phyloP scores from a whole-genome alignment of 2,329 filamentous ascomycete species.

The Cytospora leucostoma region DNA sequence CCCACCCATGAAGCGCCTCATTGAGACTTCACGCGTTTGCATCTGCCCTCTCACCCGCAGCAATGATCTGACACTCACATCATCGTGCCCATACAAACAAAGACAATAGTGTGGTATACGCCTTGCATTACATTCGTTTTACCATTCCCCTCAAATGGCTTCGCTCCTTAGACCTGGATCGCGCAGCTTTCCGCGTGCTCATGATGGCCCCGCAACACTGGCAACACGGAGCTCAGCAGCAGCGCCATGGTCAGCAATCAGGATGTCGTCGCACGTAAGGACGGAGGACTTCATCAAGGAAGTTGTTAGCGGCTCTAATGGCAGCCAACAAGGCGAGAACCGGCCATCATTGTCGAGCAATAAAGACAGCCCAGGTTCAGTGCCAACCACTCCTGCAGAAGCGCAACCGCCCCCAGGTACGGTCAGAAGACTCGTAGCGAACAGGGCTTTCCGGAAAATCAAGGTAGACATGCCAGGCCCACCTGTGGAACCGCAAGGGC shows the following conservation, averaged over 20 bases:
- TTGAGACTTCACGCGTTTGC: background rate
- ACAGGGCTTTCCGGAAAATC: background rate
- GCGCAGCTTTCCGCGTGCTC: constrained; percentile 1
- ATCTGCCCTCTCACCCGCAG: background rate
- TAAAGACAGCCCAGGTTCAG: background rate
- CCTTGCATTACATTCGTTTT: background rate
- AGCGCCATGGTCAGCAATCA: background rate
- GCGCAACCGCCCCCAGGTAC: background rate
- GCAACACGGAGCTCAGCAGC: background rate
- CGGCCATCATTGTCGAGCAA: background rate
- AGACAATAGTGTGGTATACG: background rate
- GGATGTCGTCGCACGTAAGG: background rate
- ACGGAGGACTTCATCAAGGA: constrained; percentile 4
- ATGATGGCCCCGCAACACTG: background rate
- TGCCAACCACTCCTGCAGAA: background rate
- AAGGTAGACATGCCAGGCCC: background rate
- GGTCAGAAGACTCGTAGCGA: background rate
- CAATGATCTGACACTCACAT: background rate
- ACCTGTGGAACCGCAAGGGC: background rate
- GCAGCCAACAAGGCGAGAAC: background rate
- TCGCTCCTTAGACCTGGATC: background rate
- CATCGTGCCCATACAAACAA: background rate
- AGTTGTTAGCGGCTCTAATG: background rate
- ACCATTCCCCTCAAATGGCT: background rate
- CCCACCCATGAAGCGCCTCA: background rate